phyloP scores from a whole-genome alignment of 345 rosid species.

The Gossypium sturtianum region DNA sequence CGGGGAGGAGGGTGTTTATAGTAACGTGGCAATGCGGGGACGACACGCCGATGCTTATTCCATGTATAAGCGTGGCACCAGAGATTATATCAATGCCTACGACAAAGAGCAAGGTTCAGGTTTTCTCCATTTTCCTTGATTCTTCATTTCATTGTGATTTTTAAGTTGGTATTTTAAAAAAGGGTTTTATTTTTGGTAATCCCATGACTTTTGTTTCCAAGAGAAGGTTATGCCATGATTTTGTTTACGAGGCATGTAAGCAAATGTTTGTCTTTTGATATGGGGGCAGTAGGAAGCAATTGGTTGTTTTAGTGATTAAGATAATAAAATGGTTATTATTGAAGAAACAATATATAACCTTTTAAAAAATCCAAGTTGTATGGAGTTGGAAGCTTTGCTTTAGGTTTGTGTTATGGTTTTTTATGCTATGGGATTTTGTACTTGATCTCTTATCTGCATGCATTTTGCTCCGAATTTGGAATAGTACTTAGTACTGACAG shows the following conservation, averaged over 20 bases:
- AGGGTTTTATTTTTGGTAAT: neutral
- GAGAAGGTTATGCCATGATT: neutral
- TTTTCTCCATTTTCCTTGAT: slow-evolving; percentile 10
- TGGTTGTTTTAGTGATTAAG: neutral
- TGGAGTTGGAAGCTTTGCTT: slow-evolving; percentile 1
- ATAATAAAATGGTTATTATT: neutral
- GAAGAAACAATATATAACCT: neutral
- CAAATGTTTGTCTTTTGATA: neutral
- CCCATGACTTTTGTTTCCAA: neutral
- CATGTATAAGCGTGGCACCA: slow-evolving; percentile 49
- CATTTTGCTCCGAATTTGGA: neutral
- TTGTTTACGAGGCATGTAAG: neutral
- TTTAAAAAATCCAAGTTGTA: neutral
- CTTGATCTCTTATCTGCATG: neutral
- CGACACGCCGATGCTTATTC: slow-evolving; percentile 45
- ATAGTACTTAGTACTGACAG: neutral
- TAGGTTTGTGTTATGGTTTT: neutral
- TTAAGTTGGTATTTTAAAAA: neutral
- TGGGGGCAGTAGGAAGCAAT: neutral
- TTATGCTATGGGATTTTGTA: neutral
- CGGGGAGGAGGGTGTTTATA: slow-evolving; percentile 15
- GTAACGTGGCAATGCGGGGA: slow-evolving; percentile 51
- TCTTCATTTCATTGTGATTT: neutral
- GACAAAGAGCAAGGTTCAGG: slow-evolving; percentile 57
- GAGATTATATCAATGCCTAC: slow-evolving; percentile 33